phyloP scores from a whole-genome alignment of 352 stramenopile genomes.

The Pythium phragmitis region DNA sequence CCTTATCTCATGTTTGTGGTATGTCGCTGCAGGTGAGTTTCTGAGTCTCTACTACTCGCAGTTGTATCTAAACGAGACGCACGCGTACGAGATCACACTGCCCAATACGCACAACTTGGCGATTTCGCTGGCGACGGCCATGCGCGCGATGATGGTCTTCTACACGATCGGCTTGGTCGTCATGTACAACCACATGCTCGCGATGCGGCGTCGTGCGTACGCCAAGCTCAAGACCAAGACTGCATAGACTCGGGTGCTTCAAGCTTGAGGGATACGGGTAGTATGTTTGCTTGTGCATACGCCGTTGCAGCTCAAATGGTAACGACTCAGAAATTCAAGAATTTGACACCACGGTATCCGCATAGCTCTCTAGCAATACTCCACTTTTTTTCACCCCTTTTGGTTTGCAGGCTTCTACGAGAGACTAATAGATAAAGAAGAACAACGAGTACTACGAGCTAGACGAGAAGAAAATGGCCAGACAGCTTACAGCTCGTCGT shows the following conservation, averaged over 20 bases:
- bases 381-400: not conserved
- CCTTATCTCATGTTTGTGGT: not conserved
- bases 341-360: slow-evolving; percentile 1
- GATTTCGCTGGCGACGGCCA: slow-evolving; percentile 69
- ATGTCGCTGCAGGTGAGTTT: slow-evolving; percentile 43
- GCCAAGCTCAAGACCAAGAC: slow-evolving; percentile 62
- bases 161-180: slow-evolving; percentile 74
- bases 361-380: slow-evolving; percentile 11
- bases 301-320: not conserved
- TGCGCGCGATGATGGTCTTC: slow-evolving; percentile 60
- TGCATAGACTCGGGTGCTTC: not conserved
- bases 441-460: too few relatives aligned
- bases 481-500: slow-evolving; percentile 32
- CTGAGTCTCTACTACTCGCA: slow-evolving; percentile 72
- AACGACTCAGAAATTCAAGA: not conserved
- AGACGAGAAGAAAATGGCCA: too few relatives aligned
- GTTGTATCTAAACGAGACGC: slow-evolving; percentile 43
- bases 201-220: slow-evolving; percentile 78
- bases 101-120: slow-evolving; percentile 81
- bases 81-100: slow-evolving; percentile 64
- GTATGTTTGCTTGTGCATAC: too few relatives aligned
- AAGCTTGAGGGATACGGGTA: too few relatives aligned
- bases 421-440: not conserved
- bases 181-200: slow-evolving; percentile 86
- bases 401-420: not conserved